Conservation (phyloP, 305 asterid species). For the Coffea humblotiana region DNA sequence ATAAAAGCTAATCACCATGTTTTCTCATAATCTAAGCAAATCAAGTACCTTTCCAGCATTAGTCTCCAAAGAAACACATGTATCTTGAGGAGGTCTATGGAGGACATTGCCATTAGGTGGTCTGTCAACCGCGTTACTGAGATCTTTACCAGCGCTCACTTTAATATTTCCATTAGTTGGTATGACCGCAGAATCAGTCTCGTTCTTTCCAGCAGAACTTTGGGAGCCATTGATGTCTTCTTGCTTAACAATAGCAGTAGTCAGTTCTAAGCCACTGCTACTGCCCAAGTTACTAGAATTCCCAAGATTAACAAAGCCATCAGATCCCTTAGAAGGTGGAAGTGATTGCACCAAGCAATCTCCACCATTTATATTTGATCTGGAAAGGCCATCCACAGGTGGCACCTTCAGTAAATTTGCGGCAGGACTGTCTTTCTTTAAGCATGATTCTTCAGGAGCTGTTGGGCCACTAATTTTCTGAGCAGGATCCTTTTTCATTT, state of each 20-base stretch:
- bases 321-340: conserved; percentile 27
- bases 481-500: conserved; percentile 23
- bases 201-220: conserved; percentile 28
- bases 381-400: conserved; percentile 27
- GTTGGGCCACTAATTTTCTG: conserved; percentile 27
- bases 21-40: conserved; percentile 4
- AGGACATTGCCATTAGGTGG: conserved; percentile 22
- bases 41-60: conserved; percentile 45
- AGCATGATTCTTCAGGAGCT: conserved; percentile 25
- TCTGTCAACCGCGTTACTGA: conserved; percentile 25
- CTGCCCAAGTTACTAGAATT: conserved; percentile 24
- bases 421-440: conserved; percentile 30
- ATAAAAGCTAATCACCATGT: neutral
- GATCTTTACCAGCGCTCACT: conserved; percentile 21
- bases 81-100: conserved; percentile 18
- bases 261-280: conserved; percentile 27
- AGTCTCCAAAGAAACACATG: conserved; percentile 1
- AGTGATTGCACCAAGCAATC: conserved; percentile 23
- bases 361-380: conserved; percentile 20
- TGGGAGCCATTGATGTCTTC: conserved; percentile 22
- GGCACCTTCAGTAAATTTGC: conserved; percentile 28
- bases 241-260: conserved; percentile 25
- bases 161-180: conserved; percentile 25
- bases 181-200: conserved; percentile 25
- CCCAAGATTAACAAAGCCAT: conserved; percentile 23